These are phyloP conservation scores for Pythium sp. DNA, from an alignment of 352 stramenopile genomes.

Conservation along the genomic window DNA sequence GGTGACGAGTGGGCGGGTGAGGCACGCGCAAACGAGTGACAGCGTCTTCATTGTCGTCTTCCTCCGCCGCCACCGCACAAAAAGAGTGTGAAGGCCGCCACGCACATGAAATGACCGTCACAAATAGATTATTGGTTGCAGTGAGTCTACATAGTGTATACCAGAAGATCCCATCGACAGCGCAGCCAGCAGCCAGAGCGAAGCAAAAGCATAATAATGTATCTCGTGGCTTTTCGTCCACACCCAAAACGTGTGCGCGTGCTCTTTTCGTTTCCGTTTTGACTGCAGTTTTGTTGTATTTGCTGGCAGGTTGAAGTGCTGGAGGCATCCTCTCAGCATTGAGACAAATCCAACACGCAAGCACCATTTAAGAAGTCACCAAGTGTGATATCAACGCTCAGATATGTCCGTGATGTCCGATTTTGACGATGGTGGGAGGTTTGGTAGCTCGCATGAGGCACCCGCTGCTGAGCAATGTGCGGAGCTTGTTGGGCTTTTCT, in stretches of 20 bases:
- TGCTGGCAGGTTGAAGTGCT: not conserved
- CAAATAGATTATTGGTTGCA: conserved; percentile 7
- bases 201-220: conserved; percentile 2
- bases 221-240: not conserved
- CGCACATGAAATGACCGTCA: conserved; percentile 8
- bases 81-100: not conserved
- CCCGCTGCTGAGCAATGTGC: too few species aligned
- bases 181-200: not conserved
- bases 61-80: not conserved
- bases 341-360: not conserved
- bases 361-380: not conserved
- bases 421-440: too few species aligned
- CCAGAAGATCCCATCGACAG: conserved; percentile 3
- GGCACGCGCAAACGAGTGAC: not conserved
- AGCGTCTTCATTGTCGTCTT: not conserved
- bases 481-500: too few species aligned
- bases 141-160: conserved; percentile 1
- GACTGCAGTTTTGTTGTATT: not conserved
- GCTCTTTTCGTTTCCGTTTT: not conserved
- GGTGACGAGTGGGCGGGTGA: not conserved
- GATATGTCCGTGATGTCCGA: too few species aligned
- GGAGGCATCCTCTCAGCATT: not conserved
- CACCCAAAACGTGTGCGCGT: not conserved
- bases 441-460: too few species aligned
- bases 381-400: too few species aligned